Evolutionary conservation across 208 protist genomes (phyloP).

Genomic region (Ichthyophonus hoferi): DNA sequence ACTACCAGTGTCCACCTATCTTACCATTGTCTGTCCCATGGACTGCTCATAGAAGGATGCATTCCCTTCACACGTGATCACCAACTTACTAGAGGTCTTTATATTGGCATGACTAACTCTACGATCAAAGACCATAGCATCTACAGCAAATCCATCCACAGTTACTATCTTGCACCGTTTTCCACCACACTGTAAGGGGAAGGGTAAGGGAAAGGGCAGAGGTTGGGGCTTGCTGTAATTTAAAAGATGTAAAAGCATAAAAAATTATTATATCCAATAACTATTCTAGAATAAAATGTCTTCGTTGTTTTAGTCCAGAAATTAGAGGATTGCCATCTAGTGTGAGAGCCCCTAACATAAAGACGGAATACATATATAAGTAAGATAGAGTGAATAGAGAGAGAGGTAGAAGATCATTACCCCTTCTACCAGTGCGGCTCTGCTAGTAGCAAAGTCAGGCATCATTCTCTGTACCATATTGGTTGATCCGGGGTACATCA

Average conservation of each 20-base stretch:
- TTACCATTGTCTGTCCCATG: slow-evolving; percentile 6
- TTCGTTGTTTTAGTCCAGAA: no score
- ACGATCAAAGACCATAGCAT: neutral
- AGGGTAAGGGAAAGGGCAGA: neutral
- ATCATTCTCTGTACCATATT: neutral
- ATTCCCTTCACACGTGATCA: slow-evolving; percentile 42
- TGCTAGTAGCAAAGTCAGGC: neutral
- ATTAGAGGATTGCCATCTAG: no score
- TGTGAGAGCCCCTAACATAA: no score
- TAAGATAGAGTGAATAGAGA: no score
- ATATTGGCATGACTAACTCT: no score
- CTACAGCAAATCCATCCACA: neutral
- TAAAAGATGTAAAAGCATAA: no score
- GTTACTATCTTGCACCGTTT: slow-evolving; percentile 6
- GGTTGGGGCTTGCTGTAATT: no score
- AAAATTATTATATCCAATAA: no score
- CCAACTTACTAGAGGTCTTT: neutral
- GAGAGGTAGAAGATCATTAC: neutral
- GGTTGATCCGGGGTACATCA: slow-evolving; percentile 45
- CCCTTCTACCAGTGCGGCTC: neutral
- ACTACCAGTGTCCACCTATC: no score
- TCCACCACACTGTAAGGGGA: neutral
- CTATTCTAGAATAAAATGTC: no score
- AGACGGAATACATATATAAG: no score
- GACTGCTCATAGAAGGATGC: slow-evolving; percentile 36